These are phyloP conservation scores for Boletus tomentosulus DNA, from an alignment of 768 basidiomycete genomes.

Conservation along the genomic window DNA sequence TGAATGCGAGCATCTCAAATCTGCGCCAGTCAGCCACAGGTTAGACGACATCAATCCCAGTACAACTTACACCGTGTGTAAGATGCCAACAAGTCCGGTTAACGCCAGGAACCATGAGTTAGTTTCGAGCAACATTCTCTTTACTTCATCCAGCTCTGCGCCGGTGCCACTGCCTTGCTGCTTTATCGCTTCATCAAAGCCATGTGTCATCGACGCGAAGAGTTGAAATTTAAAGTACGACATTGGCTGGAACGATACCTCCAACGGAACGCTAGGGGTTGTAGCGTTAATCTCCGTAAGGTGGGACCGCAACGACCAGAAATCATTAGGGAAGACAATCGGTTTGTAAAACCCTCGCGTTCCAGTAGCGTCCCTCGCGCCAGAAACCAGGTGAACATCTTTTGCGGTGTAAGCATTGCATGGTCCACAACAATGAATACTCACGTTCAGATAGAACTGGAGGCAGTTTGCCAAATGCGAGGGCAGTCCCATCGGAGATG, in stretches of 20 bases:
- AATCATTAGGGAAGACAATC: conserved; percentile 89
- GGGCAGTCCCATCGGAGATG: conserved; percentile 59
- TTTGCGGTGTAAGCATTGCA: conserved; percentile 12
- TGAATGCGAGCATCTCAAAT: conserved; percentile 96
- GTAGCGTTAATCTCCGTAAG: conserved; percentile 84
- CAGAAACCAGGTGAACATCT: conserved; percentile 65
- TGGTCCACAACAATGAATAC: conserved; percentile 24
- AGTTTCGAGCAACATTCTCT: conserved; percentile 87
- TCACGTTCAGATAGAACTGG: conserved; percentile 59
- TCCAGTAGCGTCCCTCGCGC: conserved; percentile 59
- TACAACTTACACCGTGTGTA: conserved; percentile 77
- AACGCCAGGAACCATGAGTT: conserved; percentile 85
- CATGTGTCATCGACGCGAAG: conserved; percentile 77
- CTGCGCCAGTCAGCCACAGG: conserved; percentile 35
- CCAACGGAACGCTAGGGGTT: conserved; percentile 71
- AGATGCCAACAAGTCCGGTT: conserved; percentile 77
- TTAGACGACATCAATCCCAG: not conserved
- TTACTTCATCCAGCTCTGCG: conserved; percentile 90
- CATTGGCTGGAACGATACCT: conserved; percentile 81
- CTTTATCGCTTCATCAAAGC: conserved; percentile 84
- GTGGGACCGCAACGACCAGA: conserved; percentile 85
- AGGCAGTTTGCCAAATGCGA: conserved; percentile 55
- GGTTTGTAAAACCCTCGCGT: conserved; percentile 77
- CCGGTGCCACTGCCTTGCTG: conserved; percentile 57
- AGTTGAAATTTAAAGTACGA: conserved; percentile 85